Conservation (phyloP, 129 eudicot species). For the Flaveria linearis region DNA sequence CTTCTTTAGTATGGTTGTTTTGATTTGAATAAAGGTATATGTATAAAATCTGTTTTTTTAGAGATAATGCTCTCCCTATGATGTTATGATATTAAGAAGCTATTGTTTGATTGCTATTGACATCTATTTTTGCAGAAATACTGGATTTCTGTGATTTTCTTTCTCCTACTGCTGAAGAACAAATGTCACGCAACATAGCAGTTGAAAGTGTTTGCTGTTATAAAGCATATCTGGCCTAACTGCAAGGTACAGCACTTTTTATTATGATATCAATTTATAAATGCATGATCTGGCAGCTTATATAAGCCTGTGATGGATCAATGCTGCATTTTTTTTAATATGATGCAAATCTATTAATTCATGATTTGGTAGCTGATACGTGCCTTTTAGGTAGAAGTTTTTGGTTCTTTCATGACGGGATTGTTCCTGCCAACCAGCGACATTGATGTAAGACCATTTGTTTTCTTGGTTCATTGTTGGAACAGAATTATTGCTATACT, state of each 20-base stretch:
- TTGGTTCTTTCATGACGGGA: constrained; percentile 92
- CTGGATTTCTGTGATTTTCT: constrained; percentile 89
- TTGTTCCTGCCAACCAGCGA: constrained; percentile 89
- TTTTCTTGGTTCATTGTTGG: not conserved
- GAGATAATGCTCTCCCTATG: not conserved
- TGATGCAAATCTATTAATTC: not conserved
- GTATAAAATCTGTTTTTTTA: not conserved
- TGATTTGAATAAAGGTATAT: constrained; percentile 14
- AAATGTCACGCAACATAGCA: constrained; percentile 64
- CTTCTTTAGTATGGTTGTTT: not conserved
- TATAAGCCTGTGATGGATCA: constrained; percentile 1
- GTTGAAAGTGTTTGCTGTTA: constrained; percentile 74
- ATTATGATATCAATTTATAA: not conserved
- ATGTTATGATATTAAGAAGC: not conserved
- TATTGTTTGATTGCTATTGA: not conserved
- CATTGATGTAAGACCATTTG: constrained; percentile 64
- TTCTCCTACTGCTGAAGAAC: constrained; percentile 89
- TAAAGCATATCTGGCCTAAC: constrained; percentile 80
- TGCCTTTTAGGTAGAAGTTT: constrained; percentile 73
- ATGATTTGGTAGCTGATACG: constrained; percentile 6
- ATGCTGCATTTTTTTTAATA: not conserved
- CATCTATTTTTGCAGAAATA: constrained; percentile 57
- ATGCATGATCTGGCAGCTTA: constrained; percentile 9
- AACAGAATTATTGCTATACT: not conserved
- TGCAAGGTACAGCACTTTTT: constrained; percentile 54